A percentile compares a stretch with the other conserved stretches of the same genome.
Conservation (phyloP, 2,329 filamentous ascomycete species). For the Cryphonectria radicalis region DNA sequence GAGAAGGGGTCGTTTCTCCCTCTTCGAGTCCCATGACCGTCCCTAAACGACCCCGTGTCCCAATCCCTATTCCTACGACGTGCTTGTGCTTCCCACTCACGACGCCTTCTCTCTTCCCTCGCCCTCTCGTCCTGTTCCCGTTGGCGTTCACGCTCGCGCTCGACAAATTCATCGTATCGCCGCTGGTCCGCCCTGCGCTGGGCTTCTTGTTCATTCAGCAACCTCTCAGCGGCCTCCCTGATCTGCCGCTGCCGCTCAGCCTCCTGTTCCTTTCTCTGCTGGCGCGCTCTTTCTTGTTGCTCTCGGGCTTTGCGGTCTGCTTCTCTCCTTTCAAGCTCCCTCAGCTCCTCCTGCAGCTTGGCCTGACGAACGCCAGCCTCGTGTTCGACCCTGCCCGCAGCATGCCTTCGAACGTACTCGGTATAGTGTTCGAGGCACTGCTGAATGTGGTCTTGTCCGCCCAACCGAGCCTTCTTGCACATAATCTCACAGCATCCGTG, state of each 20-base stretch:
- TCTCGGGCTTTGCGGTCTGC: not conserved
- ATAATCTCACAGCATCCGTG: constrained; percentile 16
- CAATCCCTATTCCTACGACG: no score
- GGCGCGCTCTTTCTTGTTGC: constrained; percentile 2
- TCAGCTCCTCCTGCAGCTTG: constrained; percentile 18
- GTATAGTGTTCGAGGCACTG: constrained; percentile 23
- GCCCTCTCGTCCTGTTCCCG: not conserved
- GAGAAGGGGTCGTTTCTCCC: not conserved
- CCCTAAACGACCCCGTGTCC: not conserved
- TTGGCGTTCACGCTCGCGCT: not conserved
- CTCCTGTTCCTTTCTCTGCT: not conserved
- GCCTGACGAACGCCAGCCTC: not conserved
- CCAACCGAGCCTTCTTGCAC: constrained; percentile 15
- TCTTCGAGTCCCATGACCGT: not conserved
- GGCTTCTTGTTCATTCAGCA: not conserved
- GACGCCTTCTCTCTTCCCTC: not conserved
- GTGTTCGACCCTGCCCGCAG: constrained; percentile 1
- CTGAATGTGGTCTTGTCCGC: constrained; percentile 14
- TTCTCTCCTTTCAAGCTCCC: constrained; percentile 2
- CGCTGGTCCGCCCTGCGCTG: not conserved
- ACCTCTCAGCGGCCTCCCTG: not conserved
- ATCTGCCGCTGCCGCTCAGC: not conserved
- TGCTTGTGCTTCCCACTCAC: not conserved
- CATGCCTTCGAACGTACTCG: not conserved
- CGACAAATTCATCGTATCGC: not conserved